Evolutionary conservation across 805 yeast genomes (phyloP), one percentile per base, ranked within the genome.

Genomic region (Scheffersomyces coipomensis): DNA sequence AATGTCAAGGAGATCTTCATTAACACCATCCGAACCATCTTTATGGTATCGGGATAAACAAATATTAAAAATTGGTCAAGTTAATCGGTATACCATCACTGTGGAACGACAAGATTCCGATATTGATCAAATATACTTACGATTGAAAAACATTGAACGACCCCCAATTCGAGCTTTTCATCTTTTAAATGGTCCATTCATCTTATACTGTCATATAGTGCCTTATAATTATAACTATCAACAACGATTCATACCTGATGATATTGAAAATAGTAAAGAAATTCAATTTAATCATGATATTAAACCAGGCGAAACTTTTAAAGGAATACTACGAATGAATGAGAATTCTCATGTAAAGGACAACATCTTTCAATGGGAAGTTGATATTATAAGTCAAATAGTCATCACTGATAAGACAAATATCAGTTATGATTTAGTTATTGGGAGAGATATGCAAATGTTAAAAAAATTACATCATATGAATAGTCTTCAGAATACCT

Each of bases 261-360:
- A 44, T 18, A 38, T 42, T 12, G 54, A 48, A 19, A 34, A 42
- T 13, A 55, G 56, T 31, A 46, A 49, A 25, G 73, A 68, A 44
- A 62, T 69, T 6, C 53, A 52, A 26, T 70, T 65, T 48, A 55
- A 57, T 19, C 67, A 68, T 44, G 59, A 64, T 29, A 60, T 88
- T 16, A 82, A 81, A 46, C 93, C 96, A 0, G 87, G 85, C 18
- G 85, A 81, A 49, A 68, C 79, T 5, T 85, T 84, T 56, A 74
- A 76, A 41, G 81, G 80, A 2, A 66, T 66, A 40, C 62, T 87
- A 19, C 49, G 59, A 13, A 55, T 85, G 48, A 80, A 77, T 53
- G 58, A 60, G 3, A 71, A 74, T 45, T 72, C 79, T 10, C 43
- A 45, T 10, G 42, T 48, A 17, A 44, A 35, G 15, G 35, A 34